Percentiles rank a stretch among this genome's conserved stretches.
Evolutionary conservation across 176 grass and related monocot genomes (phyloP).

Genomic region (Lolium multiflorum): DNA sequence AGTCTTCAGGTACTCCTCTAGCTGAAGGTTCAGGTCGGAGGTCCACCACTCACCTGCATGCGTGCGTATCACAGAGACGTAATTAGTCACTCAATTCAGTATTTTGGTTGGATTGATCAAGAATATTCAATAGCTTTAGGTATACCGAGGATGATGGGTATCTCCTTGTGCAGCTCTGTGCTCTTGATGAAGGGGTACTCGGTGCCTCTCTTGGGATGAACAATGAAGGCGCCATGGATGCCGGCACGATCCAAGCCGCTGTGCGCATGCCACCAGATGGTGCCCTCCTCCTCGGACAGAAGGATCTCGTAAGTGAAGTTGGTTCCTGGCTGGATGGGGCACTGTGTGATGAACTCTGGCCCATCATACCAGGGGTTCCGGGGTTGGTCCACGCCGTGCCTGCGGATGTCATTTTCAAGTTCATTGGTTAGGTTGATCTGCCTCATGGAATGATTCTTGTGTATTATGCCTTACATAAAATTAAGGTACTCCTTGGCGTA

Average conservation of each 20-base stretch:
- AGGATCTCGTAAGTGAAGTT: not conserved
- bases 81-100: too few relatives aligned
- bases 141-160: conserved; percentile 37
- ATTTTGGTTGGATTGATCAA: not conserved
- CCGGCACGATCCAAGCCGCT: too few relatives aligned
- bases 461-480: too few relatives aligned
- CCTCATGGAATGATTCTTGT: too few relatives aligned
- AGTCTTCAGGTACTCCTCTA: conserved; percentile 7
- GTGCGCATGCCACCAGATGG: too few relatives aligned
- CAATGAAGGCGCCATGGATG: not conserved
- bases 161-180: conserved; percentile 50
- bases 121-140: not conserved
- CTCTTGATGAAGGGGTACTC: not conserved
- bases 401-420: not conserved
- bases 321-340: too few relatives aligned
- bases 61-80: too few relatives aligned
- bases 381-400: not conserved
- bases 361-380: not conserved
- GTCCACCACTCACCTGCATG: conserved; percentile 52
- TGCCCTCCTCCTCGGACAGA: too few relatives aligned
- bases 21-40: not conserved
- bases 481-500: too few relatives aligned
- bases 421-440: not conserved
- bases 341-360: too few relatives aligned
- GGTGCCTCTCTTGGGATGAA: too few relatives aligned